Evolutionary conservation across 2,329 filamentous ascomycete genomes (phyloP).

Genomic region (Elsinoe fawcettii): DNA sequence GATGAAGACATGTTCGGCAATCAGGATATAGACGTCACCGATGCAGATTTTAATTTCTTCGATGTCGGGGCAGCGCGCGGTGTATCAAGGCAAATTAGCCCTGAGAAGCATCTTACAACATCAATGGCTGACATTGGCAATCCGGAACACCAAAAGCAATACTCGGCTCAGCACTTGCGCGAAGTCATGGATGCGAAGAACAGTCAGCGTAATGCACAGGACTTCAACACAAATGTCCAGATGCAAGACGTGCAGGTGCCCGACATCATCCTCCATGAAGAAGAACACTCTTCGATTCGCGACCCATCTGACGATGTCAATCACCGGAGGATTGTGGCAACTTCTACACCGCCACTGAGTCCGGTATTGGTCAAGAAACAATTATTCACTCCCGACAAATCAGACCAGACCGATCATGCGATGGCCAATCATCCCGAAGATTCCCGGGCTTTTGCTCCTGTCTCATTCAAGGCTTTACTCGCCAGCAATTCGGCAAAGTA

Average conservation of each 20-base stretch:
- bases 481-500: conserved; percentile 47
- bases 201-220: conserved; percentile 17
- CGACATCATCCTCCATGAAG: neutral
- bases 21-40: conserved; percentile 56
- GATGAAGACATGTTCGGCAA: conserved; percentile 64
- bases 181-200: neutral
- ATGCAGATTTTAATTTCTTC: conserved; percentile 79
- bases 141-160: neutral
- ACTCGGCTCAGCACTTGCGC: neutral
- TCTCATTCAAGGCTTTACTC: conserved; percentile 42
- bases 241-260: neutral
- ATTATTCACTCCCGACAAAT: conserved; percentile 30
- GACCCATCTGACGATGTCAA: neutral
- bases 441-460: conserved; percentile 44
- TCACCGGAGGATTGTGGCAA: neutral
- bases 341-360: conserved; percentile 33
- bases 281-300: neutral
- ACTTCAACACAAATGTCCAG: too few relatives aligned
- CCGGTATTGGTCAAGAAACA: conserved; percentile 38
- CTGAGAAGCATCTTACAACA: conserved; percentile 22
- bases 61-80: conserved; percentile 46
- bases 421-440: conserved; percentile 15
- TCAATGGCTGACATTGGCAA: neutral
- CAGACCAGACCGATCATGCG: neutral
- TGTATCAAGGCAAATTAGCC: conserved; percentile 12